phyloP scores from a whole-genome alignment of 495 filamentous ascomycete genomes.

The Viridothelium virens region DNA sequence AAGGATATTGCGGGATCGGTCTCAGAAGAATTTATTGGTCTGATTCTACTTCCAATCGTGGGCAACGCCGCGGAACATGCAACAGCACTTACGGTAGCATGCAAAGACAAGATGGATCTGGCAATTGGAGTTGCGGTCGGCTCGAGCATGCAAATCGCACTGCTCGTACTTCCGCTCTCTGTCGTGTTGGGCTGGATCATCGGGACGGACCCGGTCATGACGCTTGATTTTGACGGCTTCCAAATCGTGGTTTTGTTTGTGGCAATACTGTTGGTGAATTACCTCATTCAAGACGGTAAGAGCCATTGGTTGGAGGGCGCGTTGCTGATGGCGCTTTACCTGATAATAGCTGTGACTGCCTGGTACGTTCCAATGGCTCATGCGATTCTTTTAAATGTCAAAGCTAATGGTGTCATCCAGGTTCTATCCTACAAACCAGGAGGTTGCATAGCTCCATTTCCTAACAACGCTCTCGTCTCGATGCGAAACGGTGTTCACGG shows the following conservation, averaged over 20 bases:
- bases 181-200: constrained; percentile 30
- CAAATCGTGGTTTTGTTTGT: constrained; percentile 26
- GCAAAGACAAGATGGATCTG: constrained; percentile 34
- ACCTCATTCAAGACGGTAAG: constrained; percentile 30
- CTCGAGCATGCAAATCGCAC: constrained; percentile 31
- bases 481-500: neutral
- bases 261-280: constrained; percentile 29
- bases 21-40: constrained; percentile 29
- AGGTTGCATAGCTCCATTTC: constrained; percentile 12
- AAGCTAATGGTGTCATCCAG: neutral
- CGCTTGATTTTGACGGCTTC: constrained; percentile 31
- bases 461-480: neutral
- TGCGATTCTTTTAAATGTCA: neutral
- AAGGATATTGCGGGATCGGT: constrained; percentile 49
- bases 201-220: constrained; percentile 24
- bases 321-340: constrained; percentile 32
- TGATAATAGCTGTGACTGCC: constrained; percentile 35
- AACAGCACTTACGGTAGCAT: constrained; percentile 28
- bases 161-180: constrained; percentile 28
- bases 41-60: constrained; percentile 33
- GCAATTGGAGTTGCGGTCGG: constrained; percentile 31
- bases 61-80: constrained; percentile 32
- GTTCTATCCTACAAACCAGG: constrained; percentile 29
- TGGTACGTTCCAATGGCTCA: constrained; percentile 16
- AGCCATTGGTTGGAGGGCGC: constrained; percentile 37